Conservation (phyloP, 495 filamentous ascomycete genomes). For the Aspergillus sclerotioniger region DNA sequence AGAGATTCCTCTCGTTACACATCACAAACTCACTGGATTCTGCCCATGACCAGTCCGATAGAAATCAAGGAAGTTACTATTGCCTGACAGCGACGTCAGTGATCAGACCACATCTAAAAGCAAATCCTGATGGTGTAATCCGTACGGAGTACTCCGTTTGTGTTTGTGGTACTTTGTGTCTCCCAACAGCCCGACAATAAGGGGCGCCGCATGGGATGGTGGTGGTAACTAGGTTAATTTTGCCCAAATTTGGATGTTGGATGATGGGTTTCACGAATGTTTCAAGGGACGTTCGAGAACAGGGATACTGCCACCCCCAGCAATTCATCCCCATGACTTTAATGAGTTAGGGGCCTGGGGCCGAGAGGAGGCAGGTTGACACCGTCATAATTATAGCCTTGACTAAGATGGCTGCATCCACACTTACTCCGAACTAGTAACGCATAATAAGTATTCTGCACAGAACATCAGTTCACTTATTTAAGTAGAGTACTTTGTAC, state of each 20-base stretch:
- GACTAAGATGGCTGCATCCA: too few species aligned
- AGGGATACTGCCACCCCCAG: not conserved
- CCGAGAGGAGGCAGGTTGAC: not conserved
- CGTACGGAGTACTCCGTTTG: too few species aligned
- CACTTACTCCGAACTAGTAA: not conserved
- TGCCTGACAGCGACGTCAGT: not conserved
- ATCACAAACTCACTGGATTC: not conserved
- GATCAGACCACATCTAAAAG: not conserved
- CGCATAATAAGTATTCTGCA: not conserved
- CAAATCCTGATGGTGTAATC: not conserved
- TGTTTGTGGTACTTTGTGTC: not conserved
- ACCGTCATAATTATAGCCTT: too few species aligned
- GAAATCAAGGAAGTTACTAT: not conserved
- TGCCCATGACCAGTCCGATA: not conserved
- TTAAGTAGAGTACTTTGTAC: too few species aligned
- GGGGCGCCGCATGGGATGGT: not conserved
- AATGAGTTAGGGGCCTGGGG: slow-evolving; percentile 1
- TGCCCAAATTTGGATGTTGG: slow-evolving; percentile 3
- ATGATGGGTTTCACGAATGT: slow-evolving; percentile 15
- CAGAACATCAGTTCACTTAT: not conserved
- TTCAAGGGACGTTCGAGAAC: slow-evolving; percentile 7
- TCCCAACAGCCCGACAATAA: not conserved
- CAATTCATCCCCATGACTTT: not conserved
- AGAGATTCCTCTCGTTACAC: not conserved
- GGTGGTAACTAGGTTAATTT: not conserved